Percentiles rank a stretch among this genome's conserved stretches.
Conservation (phyloP, 176 grass and related monocot species). For the Zoysia pacifica region DNA sequence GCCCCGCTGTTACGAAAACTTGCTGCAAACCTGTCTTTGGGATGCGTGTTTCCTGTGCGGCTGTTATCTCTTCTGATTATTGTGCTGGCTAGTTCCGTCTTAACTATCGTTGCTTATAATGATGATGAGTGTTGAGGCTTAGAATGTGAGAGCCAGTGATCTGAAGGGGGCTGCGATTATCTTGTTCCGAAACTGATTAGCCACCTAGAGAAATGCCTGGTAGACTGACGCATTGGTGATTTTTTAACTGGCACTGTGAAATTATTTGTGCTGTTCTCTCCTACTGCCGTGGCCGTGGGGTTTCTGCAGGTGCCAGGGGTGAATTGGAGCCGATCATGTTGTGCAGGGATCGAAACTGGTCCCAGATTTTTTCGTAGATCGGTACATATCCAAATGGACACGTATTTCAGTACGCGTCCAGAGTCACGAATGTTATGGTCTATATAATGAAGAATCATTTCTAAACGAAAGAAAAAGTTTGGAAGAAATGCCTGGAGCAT, state of each 20-base stretch:
- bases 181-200: neutral
- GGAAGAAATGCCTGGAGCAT: too few relatives aligned
- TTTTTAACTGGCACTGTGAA: neutral
- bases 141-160: neutral
- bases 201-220: neutral
- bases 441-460: too few relatives aligned
- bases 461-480: too few relatives aligned
- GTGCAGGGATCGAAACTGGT: too few relatives aligned
- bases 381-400: too few relatives aligned
- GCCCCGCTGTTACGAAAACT: neutral
- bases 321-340: too few relatives aligned
- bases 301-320: too few relatives aligned
- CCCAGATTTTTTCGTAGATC: too few relatives aligned
- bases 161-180: neutral
- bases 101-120: neutral
- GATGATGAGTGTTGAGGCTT: neutral
- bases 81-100: neutral
- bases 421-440: too few relatives aligned
- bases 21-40: too few relatives aligned
- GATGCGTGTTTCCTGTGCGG: neutral
- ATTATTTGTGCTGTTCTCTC: neutral
- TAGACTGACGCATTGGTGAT: neutral
- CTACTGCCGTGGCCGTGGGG: too few relatives aligned
- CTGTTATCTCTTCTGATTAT: neutral
- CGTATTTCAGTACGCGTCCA: too few relatives aligned